Base-by-base conservation (phyloP, 2,329 filamentous ascomycete genomes). In the Cercospora sp. region DNA sequence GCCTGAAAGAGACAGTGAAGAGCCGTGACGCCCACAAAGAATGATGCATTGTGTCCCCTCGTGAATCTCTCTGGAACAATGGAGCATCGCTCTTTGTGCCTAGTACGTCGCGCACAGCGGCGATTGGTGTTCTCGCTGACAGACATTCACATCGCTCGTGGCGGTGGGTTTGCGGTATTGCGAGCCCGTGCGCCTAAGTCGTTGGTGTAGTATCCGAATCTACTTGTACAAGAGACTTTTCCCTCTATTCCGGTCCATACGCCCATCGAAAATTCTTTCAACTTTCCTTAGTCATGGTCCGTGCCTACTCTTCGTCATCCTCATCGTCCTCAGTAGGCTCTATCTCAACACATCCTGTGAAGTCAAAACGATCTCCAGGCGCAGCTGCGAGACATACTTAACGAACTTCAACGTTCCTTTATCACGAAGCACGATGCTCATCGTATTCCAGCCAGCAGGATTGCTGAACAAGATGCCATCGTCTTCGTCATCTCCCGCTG, bases 351-450 rank as follows among this genome's bases (percentile, higher is more conserved):
- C 89, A 88, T 0, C 89, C 95, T 58, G 88, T 90, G 61, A 98
- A 85, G 81, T 99, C 95, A 93, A 94, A 98, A 53, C 95, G 86
- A 81, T 98, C 95, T 0, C 95, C 95, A 76, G 88, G 88, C 7
- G 95, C 95, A 61, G 86, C 87, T 85, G 85, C 80, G 91, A 96
- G 24, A 99, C 91, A 79, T 98, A 99, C 84, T 98, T 99, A 76
- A 98, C 93, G 78, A 99, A 99, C 79, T 92, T 90, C 77, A 99
- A 84, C 13, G 91, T 90, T 13, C 92, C 94, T 73, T 88, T 89
- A 78, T 99, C 95, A 67, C 95, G 87, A 73, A 98, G 83, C 34
- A 98, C 95, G 72, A 99, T 88, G 71, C 90, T 93, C 83, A 99
- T 85, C 71, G 91, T 92, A 80, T 98, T 98, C 95, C 95, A 99